These are phyloP conservation scores for Ophioceras dolichostomum DNA, from an alignment of 2,329 filamentous ascomycete genomes.

Conservation along the genomic window DNA sequence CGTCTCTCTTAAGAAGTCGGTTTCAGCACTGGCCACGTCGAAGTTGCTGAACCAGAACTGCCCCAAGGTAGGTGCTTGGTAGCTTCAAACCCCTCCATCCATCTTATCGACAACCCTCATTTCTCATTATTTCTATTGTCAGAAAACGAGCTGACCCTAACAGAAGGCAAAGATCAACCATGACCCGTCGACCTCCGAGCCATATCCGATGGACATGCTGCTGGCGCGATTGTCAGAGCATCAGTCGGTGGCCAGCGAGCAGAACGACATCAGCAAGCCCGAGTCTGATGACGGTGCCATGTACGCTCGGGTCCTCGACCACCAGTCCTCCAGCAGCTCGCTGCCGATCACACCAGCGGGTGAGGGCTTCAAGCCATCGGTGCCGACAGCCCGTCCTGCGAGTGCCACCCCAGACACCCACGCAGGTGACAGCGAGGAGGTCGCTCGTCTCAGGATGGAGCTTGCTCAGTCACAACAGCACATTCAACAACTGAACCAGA, in stretches of 20 bases:
- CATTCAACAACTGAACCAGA: conserved; percentile 59
- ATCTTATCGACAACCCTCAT: not conserved
- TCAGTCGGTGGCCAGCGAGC: conserved; percentile 44
- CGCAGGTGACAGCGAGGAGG: conserved; percentile 37
- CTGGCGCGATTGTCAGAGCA: conserved; percentile 65
- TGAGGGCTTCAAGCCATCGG: conserved; percentile 36
- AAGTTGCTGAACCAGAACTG: conserved; percentile 42
- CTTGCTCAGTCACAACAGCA: conserved; percentile 58
- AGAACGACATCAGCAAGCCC: conserved; percentile 39
- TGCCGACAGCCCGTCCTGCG: conserved; percentile 37
- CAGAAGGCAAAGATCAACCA: conserved; percentile 36
- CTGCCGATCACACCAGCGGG: conserved; percentile 50
- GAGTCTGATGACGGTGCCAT: conserved; percentile 20
- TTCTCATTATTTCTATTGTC: too few species aligned
- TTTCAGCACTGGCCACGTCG: conserved; percentile 35
- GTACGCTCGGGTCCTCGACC: conserved; percentile 27
- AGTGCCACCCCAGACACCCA: conserved; percentile 34
- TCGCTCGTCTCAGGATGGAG: conserved; percentile 57
- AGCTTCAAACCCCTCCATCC: too few species aligned
- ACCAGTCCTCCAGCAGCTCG: conserved; percentile 42
- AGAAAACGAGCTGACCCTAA: conserved; percentile 13
- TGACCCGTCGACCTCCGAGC: conserved; percentile 24
- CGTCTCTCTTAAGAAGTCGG: conserved; percentile 25
- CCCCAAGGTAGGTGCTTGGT: conserved; percentile 42
- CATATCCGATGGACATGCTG: conserved; percentile 56